Percentiles rank a stretch among this genome's conserved stretches.
Conservation (phyloP, 208 protist species). For the Trypanosoma conorhini region DNA sequence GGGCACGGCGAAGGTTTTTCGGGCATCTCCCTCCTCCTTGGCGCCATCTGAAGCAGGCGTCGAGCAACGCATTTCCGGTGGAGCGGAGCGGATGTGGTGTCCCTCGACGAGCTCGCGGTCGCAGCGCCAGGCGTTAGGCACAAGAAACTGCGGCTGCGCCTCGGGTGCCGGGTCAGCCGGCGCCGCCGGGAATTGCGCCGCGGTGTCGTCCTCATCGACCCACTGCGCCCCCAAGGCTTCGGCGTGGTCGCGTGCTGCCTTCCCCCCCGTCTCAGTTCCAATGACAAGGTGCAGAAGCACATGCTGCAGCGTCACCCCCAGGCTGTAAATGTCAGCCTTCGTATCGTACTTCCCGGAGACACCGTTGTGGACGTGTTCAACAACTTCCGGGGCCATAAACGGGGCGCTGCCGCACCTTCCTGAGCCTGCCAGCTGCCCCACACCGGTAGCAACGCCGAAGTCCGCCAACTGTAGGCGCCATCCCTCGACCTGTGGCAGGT, state of each 20-base stretch:
- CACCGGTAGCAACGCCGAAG: conserved; percentile 31
- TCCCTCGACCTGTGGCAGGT: conserved; percentile 28
- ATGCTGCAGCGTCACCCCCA: conserved; percentile 40
- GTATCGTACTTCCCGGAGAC: conserved; percentile 12
- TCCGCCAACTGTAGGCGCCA: conserved; percentile 44
- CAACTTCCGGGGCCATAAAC: conserved; percentile 39
- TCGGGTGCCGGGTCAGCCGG: neutral
- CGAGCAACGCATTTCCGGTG: neutral
- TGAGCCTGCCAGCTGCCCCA: conserved; percentile 11
- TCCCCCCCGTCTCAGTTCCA: conserved; percentile 5
- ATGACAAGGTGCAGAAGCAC: conserved; percentile 16
- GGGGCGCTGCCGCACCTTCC: conserved; percentile 27
- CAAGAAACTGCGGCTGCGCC: conserved; percentile 15
- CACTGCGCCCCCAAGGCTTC: conserved; percentile 30
- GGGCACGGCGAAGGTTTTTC: conserved; percentile 18
- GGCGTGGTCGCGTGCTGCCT: neutral
- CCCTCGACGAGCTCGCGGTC: conserved; percentile 17
- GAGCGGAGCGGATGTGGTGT: conserved; percentile 12
- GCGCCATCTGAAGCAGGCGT: neutral
- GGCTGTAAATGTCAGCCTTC: conserved; percentile 35
- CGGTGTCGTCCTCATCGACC: conserved; percentile 28
- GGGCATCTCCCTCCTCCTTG: neutral
- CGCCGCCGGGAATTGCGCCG: neutral
- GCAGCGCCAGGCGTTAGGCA: conserved; percentile 38
- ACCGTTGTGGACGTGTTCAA: neutral